Evolutionary conservation across 2,329 filamentous ascomycete genomes (phyloP), one percentile per base, ranked within the genome.

Genomic region (Paracoccidioides brasiliensis): DNA sequence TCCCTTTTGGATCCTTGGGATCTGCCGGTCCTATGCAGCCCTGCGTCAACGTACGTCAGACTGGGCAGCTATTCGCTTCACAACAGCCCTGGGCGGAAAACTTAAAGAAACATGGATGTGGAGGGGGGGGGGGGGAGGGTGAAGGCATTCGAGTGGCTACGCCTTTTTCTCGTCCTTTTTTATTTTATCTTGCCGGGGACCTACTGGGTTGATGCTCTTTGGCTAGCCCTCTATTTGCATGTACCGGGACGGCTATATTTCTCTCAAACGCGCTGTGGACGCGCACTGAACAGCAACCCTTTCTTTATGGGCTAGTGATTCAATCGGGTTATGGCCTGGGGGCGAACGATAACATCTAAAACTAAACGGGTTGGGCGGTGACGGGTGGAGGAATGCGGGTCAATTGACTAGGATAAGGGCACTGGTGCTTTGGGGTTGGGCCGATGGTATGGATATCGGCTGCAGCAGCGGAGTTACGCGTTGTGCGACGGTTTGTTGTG

Each of bases 1-100:
- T 60, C 50, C 45, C 22, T 22, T 55, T 41, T 51, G 40, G 46
- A 50, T 37, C 56, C 46, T 54, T 55, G 52, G 41, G 58, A 56
- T 55, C 57, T 52, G 55, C 52, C 30, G 52, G 57, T 52, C 40
- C 53, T 56, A 57, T 58, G 59, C 59, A 60, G 50, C 52, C 40
- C 55, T 55, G 57, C 57, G 45, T 55, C 57, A 56, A 57, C 33
- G 55, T 58, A 55, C 52, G 55, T 58, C 55, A 53, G 46, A 52
- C 54, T 55, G 54, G 57, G 57, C 54, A 58, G 54, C 56, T 54
- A 57, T 57, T 56, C 12, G 49, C 49, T 57, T 48, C 48, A 56
- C 48, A 53, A 54, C 52, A 52, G 56, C 43, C 48, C 52, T 55
- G 55, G 42, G 49, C 44, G 53, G 52, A 55, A 22, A 41, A 41